Evolutionary conservation across 148 eudicot species (phyloP), one percentile per base, ranked within the genome.

Genomic region (Silene conica): DNA sequence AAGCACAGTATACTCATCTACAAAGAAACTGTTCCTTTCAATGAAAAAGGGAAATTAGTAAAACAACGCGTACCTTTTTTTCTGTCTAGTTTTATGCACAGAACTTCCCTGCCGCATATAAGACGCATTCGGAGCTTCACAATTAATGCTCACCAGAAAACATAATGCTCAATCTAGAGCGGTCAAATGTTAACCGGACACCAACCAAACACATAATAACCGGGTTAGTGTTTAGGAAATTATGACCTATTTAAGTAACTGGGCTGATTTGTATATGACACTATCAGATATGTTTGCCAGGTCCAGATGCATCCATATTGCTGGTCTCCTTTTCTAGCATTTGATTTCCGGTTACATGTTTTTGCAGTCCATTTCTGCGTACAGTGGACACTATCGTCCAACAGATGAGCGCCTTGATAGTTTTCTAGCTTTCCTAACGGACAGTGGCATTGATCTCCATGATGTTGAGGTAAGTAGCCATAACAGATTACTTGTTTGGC

Each of bases 351-450:
- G 1, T 71, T 18, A 23, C 43, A 67, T 56, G 5, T 28, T 60
- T 80, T 80, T 77, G 45, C 89, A 94, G 98, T 82, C 89, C 72
- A 86, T 94, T 76, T 89, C 96, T 20, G 87, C 96, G 14, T 88
- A 94, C 63, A 94, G 98, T 79, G 98, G 98, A 78, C 98, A 94
- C 81, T 94, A 94, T 80, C 91, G 95, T 54, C 98, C 98, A 69
- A 81, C 89, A 59, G 89, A 88, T 78, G 98, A 89, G 28, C 84
- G 81, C 74, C 89, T 94, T 31, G 85, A 82, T 59, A 71, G 43
- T 74, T 88, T 89, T 73, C 74, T 88, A 38, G 74, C 82, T 48
- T 80, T 86, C 82, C 87, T 94, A 23, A 67, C 73, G 76, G 89
- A 88, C 72, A 82, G 81, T 74, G 97, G 93, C 41, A 85, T 91